Conservation (phyloP, 2,329 filamentous ascomycete genomes). For the Gaeumannomyces sp. region DNA sequence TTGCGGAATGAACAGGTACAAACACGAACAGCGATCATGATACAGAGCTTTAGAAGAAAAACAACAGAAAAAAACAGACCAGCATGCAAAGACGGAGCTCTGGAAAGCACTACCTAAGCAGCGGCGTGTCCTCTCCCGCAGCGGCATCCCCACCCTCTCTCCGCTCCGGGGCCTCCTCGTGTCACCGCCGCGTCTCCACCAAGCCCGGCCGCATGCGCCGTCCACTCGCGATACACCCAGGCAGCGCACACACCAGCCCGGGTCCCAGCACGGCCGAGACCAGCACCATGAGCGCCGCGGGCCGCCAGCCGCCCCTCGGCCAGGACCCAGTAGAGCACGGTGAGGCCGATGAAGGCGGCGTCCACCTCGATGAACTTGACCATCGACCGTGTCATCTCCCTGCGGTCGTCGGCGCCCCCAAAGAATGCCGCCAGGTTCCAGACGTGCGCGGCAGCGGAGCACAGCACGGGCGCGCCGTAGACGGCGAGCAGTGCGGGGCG, state of each 20-base stretch:
- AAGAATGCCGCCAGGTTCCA: constrained; percentile 20
- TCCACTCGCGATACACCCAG: constrained; percentile 25
- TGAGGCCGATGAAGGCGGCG: constrained; percentile 36
- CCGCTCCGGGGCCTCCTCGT: not conserved
- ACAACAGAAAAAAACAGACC: not conserved
- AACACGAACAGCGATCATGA: too few relatives aligned
- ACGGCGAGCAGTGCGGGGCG: constrained; percentile 31
- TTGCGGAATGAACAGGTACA: too few relatives aligned
- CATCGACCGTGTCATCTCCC: constrained; percentile 42
- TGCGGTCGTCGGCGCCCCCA: constrained; percentile 36
- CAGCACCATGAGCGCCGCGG: constrained; percentile 20
- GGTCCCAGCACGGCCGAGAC: constrained; percentile 27
- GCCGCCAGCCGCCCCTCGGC: constrained; percentile 42
- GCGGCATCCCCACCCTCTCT: not conserved
- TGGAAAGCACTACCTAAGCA: constrained; percentile 17
- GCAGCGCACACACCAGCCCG: constrained; percentile 28
- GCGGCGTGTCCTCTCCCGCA: constrained; percentile 22
- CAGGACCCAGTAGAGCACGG: constrained; percentile 47
- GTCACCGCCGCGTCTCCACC: not conserved
- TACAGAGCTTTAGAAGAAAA: not conserved
- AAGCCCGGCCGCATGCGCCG: not conserved
- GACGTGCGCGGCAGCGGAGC: constrained; percentile 37
- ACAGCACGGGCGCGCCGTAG: constrained; percentile 38
- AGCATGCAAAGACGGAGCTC: not conserved
- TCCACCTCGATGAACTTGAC: constrained; percentile 42